phyloP scores from a whole-genome alignment of 1,139 yeast species.

The Pichia sp. region DNA sequence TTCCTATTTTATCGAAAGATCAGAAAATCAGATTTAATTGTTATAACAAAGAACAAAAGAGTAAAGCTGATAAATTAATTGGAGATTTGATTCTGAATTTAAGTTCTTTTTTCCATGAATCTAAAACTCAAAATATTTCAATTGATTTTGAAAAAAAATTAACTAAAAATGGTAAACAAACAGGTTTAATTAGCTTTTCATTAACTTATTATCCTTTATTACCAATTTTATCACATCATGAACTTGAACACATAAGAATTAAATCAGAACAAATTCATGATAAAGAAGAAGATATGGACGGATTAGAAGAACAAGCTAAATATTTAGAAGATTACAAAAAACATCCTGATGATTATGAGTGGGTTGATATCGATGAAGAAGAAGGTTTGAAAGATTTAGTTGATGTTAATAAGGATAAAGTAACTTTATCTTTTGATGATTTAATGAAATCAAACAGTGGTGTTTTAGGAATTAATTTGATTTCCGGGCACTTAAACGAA shows the following conservation, averaged over 20 bases:
- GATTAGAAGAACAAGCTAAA: constrained; percentile 34
- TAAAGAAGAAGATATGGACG: constrained; percentile 26
- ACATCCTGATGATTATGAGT: constrained; percentile 57
- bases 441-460: constrained; percentile 56
- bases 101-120: constrained; percentile 11
- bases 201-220: constrained; percentile 39
- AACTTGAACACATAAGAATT: constrained; percentile 37
- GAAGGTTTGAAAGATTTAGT: constrained; percentile 33
- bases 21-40: constrained; percentile 54
- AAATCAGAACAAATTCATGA: constrained; percentile 31
- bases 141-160: constrained; percentile 9
- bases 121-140: constrained; percentile 9
- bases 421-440: constrained; percentile 45
- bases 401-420: constrained; percentile 35
- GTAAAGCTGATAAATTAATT: constrained; percentile 56
- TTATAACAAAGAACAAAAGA: constrained; percentile 59
- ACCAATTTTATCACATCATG: constrained; percentile 55
- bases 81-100: constrained; percentile 46
- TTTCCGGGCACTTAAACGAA: constrained; percentile 43
- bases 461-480: constrained; percentile 47
- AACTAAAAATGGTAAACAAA: constrained; percentile 22
- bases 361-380: constrained; percentile 45
- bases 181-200: constrained; percentile 44
- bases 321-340: constrained; percentile 46
- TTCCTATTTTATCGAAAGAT: constrained; percentile 58